Base-by-base conservation (phyloP, 208 protist genomes). In the Leishmania tarentolae region DNA sequence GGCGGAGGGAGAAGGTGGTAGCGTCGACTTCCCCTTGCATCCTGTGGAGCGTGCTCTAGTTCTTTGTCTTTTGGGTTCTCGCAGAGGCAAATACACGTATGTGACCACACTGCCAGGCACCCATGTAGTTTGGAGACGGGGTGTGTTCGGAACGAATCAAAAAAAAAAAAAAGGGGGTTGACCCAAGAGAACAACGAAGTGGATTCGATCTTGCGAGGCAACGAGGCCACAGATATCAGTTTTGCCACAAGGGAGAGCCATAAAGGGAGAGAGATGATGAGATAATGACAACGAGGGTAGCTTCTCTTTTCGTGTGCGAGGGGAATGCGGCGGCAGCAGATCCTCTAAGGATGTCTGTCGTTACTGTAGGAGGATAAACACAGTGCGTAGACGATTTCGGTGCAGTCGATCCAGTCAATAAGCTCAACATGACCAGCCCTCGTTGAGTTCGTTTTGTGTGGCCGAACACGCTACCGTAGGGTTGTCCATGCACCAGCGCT, bases 1-100 rank as follows among this genome's bases (percentile, higher is more conserved):
- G 96, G 28, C 96, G 89, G 21, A 98, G 90, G 2, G 94, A 96
- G 76, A 98, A 98, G 7, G 94, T 97, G 17, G 86, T 86, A 24
- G 91, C 82, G 78, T 98, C 93, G 0, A 89, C 57, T 15, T 94
- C 92, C 13, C 75, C 69, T 35, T 95, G 89, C 91, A 97, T 97
- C 28, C 15, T 73, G 37, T 73, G 37, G 5, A 53, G 28, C 42
- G 68, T 31, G 17, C 21, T 15, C 15, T 28, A 46, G 28, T 47
- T 19, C 4, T 72, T 75, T 71, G 5, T 59, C 61, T 65, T 35
- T 52, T 5, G 15, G 61, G 11, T 68, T 31, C 61, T 68, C 31
- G 61, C 61, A 42, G 61, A 68, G 31, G 28, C 61, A 37, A 71
- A 65, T 28, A 21, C 2, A 72, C 31, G 40, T 11, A 15, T 19